phyloP scores from a whole-genome alignment of 2,329 filamentous ascomycete genomes.

The Leptodontidium sp. region DNA sequence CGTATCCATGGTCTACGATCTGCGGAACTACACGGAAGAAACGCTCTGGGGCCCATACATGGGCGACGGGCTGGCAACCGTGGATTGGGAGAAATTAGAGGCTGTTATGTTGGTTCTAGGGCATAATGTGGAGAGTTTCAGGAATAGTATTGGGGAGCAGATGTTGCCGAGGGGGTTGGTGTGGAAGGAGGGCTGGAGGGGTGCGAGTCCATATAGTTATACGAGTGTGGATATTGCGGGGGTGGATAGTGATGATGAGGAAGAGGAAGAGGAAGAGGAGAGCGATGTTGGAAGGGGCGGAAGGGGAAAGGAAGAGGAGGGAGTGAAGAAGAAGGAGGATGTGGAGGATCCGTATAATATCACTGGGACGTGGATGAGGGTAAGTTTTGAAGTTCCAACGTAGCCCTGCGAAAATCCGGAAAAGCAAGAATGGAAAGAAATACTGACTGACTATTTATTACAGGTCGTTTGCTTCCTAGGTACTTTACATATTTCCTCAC shows the following conservation, averaged over 20 bases:
- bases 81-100: conserved; percentile 85
- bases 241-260: neutral
- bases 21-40: conserved; percentile 69
- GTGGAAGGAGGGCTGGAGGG: conserved; percentile 26
- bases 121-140: conserved; percentile 64
- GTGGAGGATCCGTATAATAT: conserved; percentile 74
- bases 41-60: conserved; percentile 77
- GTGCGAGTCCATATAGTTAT: conserved; percentile 28
- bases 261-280: conserved; percentile 1
- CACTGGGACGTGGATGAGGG: conserved; percentile 75
- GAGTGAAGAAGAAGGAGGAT: conserved; percentile 38
- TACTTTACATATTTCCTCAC: conserved; percentile 26
- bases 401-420: neutral
- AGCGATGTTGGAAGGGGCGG: neutral
- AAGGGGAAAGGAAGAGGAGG: conserved; percentile 40
- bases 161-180: conserved; percentile 12
- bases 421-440: neutral
- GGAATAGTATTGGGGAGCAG: conserved; percentile 14
- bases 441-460: conserved; percentile 33
- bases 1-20: conserved; percentile 75
- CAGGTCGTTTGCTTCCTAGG: conserved; percentile 56
- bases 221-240: conserved; percentile 14
- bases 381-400: conserved; percentile 47
- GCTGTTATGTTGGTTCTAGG: conserved; percentile 75
- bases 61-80: conserved; percentile 65